A percentile compares a stretch with the other conserved stretches of the same genome.
Evolutionary conservation across 495 filamentous ascomycete species (phyloP).

Genomic region (Clavariopsis aquatica): DNA sequence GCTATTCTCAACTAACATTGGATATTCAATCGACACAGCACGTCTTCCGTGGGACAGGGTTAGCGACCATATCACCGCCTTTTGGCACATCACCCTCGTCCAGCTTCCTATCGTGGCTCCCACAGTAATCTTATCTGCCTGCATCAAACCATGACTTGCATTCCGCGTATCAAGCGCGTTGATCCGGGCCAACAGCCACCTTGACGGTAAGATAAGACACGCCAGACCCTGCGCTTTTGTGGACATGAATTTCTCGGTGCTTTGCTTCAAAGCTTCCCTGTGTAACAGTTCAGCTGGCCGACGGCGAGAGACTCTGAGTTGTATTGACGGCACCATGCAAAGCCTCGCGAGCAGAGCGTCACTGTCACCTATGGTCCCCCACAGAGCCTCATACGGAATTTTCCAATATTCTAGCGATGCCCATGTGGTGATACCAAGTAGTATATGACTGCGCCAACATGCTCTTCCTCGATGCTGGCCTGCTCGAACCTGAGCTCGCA

Average conservation of each 20-base stretch:
- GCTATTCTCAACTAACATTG: conserved; percentile 29
- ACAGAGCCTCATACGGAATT: neutral
- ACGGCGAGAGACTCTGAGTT: conserved; percentile 8
- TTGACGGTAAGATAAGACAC: conserved; percentile 25
- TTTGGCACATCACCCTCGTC: neutral
- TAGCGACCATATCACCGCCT: conserved; percentile 26
- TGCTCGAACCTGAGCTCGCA: neutral
- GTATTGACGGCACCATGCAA: neutral
- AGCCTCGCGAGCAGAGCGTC: neutral
- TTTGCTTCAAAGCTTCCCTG: neutral
- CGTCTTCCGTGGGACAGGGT: conserved; percentile 29
- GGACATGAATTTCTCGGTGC: neutral
- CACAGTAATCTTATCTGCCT: conserved; percentile 30
- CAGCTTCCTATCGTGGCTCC: conserved; percentile 37
- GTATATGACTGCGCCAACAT: neutral
- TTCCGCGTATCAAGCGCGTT: conserved; percentile 13
- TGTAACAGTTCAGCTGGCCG: conserved; percentile 27
- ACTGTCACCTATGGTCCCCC: neutral
- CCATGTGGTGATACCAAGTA: neutral
- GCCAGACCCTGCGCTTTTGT: conserved; percentile 18
- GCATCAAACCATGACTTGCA: conserved; percentile 33
- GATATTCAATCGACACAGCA: conserved; percentile 20
- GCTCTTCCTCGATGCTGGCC: neutral
- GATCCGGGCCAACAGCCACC: conserved; percentile 16
- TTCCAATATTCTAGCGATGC: neutral